Evolutionary conservation across 1,284 basidiomycete species (phyloP).

Genomic region (Stygiomarasmius scandens): DNA sequence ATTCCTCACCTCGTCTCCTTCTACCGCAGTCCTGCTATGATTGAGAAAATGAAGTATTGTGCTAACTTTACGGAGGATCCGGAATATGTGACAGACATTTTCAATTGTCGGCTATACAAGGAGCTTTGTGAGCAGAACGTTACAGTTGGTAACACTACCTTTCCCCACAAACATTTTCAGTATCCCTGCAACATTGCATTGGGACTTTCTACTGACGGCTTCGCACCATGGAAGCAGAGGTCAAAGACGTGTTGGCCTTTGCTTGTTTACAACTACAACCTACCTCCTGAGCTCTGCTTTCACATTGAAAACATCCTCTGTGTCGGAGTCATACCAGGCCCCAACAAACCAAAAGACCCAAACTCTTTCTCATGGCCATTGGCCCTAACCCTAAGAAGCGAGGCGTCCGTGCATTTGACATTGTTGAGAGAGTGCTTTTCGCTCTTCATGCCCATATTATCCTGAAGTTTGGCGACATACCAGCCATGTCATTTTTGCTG

Average conservation of each 20-base stretch:
- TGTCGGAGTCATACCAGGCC: constrained; percentile 39
- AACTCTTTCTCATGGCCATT: constrained; percentile 38
- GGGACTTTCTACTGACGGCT: constrained; percentile 26
- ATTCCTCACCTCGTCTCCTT: constrained; percentile 28
- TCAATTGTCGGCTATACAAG: too few relatives aligned
- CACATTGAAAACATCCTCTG: constrained; percentile 31
- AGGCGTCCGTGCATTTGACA: constrained; percentile 35
- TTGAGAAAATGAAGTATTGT: constrained; percentile 9
- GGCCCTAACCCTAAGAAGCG: constrained; percentile 30
- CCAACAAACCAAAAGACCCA: constrained; percentile 35
- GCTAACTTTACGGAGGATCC: too few relatives aligned
- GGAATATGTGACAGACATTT: too few relatives aligned
- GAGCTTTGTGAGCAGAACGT: too few relatives aligned
- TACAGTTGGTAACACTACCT: too few relatives aligned
- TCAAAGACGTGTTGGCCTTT: constrained; percentile 36
- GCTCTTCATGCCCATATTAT: constrained; percentile 33
- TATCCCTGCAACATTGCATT: constrained; percentile 23
- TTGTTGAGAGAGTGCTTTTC: constrained; percentile 22
- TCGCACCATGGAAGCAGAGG: constrained; percentile 25
- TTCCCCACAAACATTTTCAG: too few relatives aligned
- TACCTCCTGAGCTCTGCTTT: constrained; percentile 33
- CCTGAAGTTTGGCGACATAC: constrained; percentile 38
- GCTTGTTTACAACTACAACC: constrained; percentile 35
- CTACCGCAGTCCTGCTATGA: constrained; percentile 14
- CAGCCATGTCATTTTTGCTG: constrained; percentile 33